phyloP scores from a whole-genome alignment of 2,329 filamentous ascomycete species.

The Trichophyton benhamiae region DNA sequence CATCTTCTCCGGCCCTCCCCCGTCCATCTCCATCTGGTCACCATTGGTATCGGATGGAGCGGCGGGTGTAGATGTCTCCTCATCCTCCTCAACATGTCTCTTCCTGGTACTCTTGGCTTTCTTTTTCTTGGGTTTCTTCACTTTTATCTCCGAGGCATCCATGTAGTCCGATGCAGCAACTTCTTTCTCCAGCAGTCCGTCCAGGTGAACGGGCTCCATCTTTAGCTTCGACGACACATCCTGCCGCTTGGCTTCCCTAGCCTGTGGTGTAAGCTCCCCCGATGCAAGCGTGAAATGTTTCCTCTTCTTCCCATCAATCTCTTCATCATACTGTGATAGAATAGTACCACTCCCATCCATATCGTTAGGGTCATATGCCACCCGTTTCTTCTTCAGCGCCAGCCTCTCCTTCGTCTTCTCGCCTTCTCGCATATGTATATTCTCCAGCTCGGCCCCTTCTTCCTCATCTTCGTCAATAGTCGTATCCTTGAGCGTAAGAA shows the following conservation, averaged over 20 bases:
- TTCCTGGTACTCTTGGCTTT: slow-evolving; percentile 65
- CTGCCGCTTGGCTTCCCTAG: slow-evolving; percentile 44
- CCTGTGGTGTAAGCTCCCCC: slow-evolving; percentile 56
- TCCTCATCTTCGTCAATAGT: slow-evolving; percentile 74
- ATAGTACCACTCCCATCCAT: slow-evolving; percentile 54
- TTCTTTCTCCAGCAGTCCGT: slow-evolving; percentile 47
- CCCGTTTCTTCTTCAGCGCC: slow-evolving; percentile 79
- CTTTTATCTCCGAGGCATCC: slow-evolving; percentile 72
- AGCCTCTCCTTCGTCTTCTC: slow-evolving; percentile 50
- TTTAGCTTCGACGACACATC: slow-evolving; percentile 49
- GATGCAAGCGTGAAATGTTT: slow-evolving; percentile 81
- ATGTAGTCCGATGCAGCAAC: slow-evolving; percentile 73
- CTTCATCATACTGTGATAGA: slow-evolving; percentile 87
- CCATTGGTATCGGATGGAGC: slow-evolving; percentile 21
- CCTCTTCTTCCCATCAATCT: slow-evolving; percentile 78
- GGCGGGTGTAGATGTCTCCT: slow-evolving; percentile 35
- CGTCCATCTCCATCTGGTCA: slow-evolving; percentile 66
- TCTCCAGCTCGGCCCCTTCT: slow-evolving; percentile 69
- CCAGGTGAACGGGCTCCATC: slow-evolving; percentile 61
- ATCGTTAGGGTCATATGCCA: slow-evolving; percentile 75
- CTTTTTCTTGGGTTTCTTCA: slow-evolving; percentile 84
- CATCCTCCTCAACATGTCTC: slow-evolving; percentile 46
- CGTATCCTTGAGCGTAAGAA: slow-evolving; percentile 87
- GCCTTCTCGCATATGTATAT: slow-evolving; percentile 30
- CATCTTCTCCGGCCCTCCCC: slow-evolving; percentile 22